Percentiles rank a stretch among this genome's conserved stretches.
phyloP scores from a whole-genome alignment of 805 yeast genomes.

The Zygosaccharomyces siamensis region DNA sequence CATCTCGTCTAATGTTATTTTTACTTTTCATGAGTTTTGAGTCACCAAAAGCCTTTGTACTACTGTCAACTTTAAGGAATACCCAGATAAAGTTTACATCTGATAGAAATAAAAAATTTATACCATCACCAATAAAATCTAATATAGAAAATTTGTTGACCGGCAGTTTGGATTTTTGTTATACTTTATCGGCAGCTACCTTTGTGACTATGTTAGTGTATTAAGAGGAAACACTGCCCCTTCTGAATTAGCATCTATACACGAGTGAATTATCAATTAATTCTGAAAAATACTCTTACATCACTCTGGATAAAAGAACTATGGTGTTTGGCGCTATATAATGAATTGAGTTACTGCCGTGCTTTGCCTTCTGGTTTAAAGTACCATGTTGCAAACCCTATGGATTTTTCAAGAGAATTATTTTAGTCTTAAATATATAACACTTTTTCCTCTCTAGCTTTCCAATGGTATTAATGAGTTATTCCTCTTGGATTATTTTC shows the following conservation, averaged over 20 bases:
- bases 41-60: too few species aligned
- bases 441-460: background rate
- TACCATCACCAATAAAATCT: too few species aligned
- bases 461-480: background rate
- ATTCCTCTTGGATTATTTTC: background rate
- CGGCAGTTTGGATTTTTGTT: too few species aligned
- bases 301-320: conserved; percentile 19
- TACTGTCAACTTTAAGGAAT: too few species aligned
- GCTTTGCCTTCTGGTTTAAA: conserved; percentile 17
- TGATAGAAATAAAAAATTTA: too few species aligned
- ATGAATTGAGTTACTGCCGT: conserved; percentile 23
- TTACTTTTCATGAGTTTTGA: too few species aligned
- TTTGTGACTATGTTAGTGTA: conserved; percentile 19
- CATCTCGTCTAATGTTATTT: too few species aligned
- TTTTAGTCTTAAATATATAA: too few species aligned
- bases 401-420: background rate
- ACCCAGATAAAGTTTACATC: too few species aligned
- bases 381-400: background rate
- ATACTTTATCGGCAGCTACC: too few species aligned
- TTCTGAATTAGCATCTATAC: conserved; percentile 27
- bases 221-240: conserved; percentile 28
- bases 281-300: conserved; percentile 25
- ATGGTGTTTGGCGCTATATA: conserved; percentile 28
- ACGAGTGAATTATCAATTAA: conserved; percentile 38
- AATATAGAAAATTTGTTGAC: too few species aligned